Percentiles rank a stretch among this genome's conserved stretches.
phyloP scores from a whole-genome alignment of 352 stramenopile species.

The Phytophthora aleatoria region DNA sequence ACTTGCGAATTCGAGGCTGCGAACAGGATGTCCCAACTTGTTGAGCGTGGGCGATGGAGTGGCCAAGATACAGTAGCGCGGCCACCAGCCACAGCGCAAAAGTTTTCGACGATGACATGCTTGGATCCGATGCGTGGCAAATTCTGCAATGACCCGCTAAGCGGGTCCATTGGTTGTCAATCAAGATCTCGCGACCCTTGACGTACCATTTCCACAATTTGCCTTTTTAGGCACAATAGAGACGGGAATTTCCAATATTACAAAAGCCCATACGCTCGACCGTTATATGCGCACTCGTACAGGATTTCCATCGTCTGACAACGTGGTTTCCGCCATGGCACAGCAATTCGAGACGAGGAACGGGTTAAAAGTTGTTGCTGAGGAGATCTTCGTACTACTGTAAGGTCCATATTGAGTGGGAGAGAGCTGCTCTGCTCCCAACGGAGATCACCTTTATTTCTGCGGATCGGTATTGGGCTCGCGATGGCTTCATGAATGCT shows the following conservation, averaged over 20 bases:
- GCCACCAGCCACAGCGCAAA: neutral
- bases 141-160: conserved; percentile 5
- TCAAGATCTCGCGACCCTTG: conserved; percentile 3
- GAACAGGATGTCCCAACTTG: conserved; percentile 34
- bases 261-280: no score
- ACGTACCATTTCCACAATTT: neutral
- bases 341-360: no score
- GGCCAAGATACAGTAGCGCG: conserved; percentile 1
- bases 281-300: no score
- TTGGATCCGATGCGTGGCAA: neutral
- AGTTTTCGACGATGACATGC: neutral
- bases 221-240: neutral
- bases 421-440: neutral
- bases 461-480: neutral
- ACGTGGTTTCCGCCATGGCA: no score
- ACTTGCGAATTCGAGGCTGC: conserved; percentile 44
- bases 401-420: neutral
- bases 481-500: neutral
- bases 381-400: neutral
- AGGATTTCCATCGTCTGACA: no score
- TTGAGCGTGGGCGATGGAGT: conserved; percentile 2
- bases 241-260: neutral
- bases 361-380: neutral
- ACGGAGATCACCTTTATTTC: no score
- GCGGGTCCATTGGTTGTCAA: neutral